phyloP scores from a whole-genome alignment of 2,329 filamentous ascomycete species.

The Penicillium janthinellum region DNA sequence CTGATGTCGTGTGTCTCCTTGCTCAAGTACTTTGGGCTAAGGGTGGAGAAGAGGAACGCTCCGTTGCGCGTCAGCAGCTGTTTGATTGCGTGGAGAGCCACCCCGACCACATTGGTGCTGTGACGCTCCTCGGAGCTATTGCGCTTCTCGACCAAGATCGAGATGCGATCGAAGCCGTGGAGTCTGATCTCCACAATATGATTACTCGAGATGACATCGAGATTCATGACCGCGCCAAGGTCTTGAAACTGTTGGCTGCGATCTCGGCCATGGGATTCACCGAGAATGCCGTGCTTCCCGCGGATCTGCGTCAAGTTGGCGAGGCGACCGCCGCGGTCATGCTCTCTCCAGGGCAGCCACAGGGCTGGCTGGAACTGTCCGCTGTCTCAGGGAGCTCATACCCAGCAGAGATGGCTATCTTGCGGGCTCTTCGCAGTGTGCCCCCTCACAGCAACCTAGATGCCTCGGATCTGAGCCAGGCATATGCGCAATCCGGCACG shows the following conservation, averaged over 20 bases:
- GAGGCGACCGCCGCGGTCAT: conserved; percentile 78
- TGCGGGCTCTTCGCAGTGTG: conserved; percentile 73
- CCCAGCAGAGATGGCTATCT: conserved; percentile 75
- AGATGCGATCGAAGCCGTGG: conserved; percentile 78
- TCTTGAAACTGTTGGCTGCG: conserved; percentile 74
- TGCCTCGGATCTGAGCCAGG: conserved; percentile 69
- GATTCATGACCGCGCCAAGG: conserved; percentile 64
- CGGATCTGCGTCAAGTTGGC: conserved; percentile 56
- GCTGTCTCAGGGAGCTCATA: conserved; percentile 57
- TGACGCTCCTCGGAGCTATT: conserved; percentile 80
- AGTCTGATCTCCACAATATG: conserved; percentile 72
- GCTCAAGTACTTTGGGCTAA: conserved; percentile 94
- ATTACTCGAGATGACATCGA: conserved; percentile 67
- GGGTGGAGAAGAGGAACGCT: conserved; percentile 71
- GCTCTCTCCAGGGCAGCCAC: conserved; percentile 74
- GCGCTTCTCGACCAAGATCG: conserved; percentile 77
- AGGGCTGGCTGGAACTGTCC: conserved; percentile 78
- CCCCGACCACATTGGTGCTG: conserved; percentile 74
- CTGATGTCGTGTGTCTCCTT: conserved; percentile 83
- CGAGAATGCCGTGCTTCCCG: conserved; percentile 42
- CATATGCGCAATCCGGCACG: conserved; percentile 73
- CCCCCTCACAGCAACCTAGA: conserved; percentile 71
- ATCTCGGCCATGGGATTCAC: conserved; percentile 64
- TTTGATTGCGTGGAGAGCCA: conserved; percentile 76
- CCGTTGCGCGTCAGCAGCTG: conserved; percentile 75